Evolutionary conservation across 345 rosid genomes (phyloP).

Genomic region (Acer saccharum): DNA sequence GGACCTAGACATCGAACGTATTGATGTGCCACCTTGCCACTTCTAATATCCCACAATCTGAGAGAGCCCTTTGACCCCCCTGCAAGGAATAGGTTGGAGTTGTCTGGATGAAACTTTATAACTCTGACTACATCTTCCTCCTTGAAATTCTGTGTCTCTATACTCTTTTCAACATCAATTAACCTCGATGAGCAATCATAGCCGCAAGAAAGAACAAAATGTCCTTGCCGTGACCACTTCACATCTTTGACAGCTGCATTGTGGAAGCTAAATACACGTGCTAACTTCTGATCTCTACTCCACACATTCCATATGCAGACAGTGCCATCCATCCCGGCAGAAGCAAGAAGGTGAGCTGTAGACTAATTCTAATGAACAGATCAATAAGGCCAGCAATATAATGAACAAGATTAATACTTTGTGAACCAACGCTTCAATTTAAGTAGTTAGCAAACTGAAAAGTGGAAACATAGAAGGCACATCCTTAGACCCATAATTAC

Average conservation of each 20-base stretch:
- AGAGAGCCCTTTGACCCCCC: slow-evolving; percentile 78
- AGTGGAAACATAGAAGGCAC: neutral
- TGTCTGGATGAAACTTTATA: slow-evolving; percentile 65
- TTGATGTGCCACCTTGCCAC: slow-evolving; percentile 54
- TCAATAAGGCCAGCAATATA: slow-evolving; percentile 37
- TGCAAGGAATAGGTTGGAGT: slow-evolving; percentile 70
- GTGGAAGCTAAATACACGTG: slow-evolving; percentile 55
- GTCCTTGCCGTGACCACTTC: slow-evolving; percentile 64
- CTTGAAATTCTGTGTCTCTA: slow-evolving; percentile 55
- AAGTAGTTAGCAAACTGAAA: neutral
- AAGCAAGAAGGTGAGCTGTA: slow-evolving; percentile 93
- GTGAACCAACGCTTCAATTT: slow-evolving; percentile 5
- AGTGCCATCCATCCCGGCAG: slow-evolving; percentile 78
- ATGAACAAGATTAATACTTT: neutral
- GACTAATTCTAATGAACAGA: slow-evolving; percentile 50
- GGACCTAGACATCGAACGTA: slow-evolving; percentile 63
- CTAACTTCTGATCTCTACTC: slow-evolving; percentile 65
- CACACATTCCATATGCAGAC: slow-evolving; percentile 79
- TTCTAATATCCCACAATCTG: slow-evolving; percentile 82
- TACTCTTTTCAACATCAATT: slow-evolving; percentile 75
- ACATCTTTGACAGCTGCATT: slow-evolving; percentile 75
- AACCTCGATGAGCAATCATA: slow-evolving; percentile 72
- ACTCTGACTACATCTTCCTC: slow-evolving; percentile 75
- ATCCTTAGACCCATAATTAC: neutral
- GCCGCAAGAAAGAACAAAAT: slow-evolving; percentile 74